Base-by-base conservation (phyloP, 2,329 filamentous ascomycete genomes). In the Hymenoscyphus repandus region DNA sequence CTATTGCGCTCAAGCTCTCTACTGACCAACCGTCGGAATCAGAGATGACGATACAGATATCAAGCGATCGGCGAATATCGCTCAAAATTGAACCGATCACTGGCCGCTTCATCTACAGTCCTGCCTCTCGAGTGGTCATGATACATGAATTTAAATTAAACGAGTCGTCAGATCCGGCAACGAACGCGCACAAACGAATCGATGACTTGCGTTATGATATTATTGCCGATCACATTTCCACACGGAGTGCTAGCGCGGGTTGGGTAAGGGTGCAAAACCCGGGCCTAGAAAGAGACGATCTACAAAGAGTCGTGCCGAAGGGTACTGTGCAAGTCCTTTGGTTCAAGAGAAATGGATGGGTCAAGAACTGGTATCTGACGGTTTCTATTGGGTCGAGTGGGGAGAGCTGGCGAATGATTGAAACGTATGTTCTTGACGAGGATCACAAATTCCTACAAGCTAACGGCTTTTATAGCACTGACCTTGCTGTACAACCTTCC, bases 361-460 rank as follows among this genome's bases (percentile, higher is more conserved):
- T 75, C 9, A 65, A 77, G 12, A 73, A 78, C 47, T 96, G 89
- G 88, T 80, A 84, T 55, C 71, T 95, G 36, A 83, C 84, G 57
- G 77, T 86, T 41, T 82, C 82, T 47, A 76, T 90, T 65, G 83
- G 85, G 64, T 74, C 87, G 63, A 76, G 77, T 62, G 88, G 88
- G 47, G 88, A 93, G 64, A 78, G 77, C 54, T 95, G 88, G 88
- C 91, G 85, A 82, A 72, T 91, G 53, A 73, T 89, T 48, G 78
- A 85, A 67, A 67, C 80, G 76, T 83, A 57, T 51, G 59, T 56
- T 45, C 47, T 20, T 31, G 9, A 32, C 18, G 20, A 37, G 15
- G 6, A 27, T 22, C 34, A 38, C 3, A 15, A 9, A 33, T 13
- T 12, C 20, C 13, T 37, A 20, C 37, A 27, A 72, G 62, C 76